A percentile compares a stretch with the other conserved stretches of the same genome.
These are phyloP conservation scores for Solanum gracilifrons DNA, from an alignment of 257 asterid genomes.

Conservation along the genomic window DNA sequence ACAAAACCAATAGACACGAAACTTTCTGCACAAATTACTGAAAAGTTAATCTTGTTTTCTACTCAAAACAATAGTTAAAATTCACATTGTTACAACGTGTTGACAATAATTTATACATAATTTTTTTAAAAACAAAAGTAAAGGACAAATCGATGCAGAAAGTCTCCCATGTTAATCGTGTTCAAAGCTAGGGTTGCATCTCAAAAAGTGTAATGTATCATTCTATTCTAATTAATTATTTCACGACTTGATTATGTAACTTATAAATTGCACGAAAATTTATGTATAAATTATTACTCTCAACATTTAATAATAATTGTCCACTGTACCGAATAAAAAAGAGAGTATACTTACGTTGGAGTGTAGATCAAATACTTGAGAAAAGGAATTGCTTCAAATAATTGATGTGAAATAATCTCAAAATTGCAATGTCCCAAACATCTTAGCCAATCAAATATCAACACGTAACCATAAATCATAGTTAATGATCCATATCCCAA, in stretches of 20 bases:
- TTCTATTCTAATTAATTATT: not conserved
- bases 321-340: no score
- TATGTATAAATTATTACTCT: not conserved
- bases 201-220: accelerated
- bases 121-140: accelerated
- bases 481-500: conserved; percentile 60
- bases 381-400: conserved; percentile 48
- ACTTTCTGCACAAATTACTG: not conserved
- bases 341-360: conserved; percentile 54
- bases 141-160: not conserved
- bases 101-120: not conserved
- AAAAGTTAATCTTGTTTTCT: not conserved
- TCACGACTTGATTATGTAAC: not conserved
- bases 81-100: not conserved
- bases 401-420: conserved; percentile 65
- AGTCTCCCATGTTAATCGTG: accelerated
- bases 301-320: no score
- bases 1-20: not conserved
- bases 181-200: accelerated
- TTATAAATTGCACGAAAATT: accelerated
- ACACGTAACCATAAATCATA: conserved; percentile 50
- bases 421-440: conserved; percentile 82
- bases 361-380: conserved; percentile 59
- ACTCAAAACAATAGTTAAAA: not conserved
- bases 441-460: conserved; percentile 58